Evolutionary conservation across 805 yeast species (phyloP), one percentile per base, ranked within the genome.

Genomic region (Candida wancherniae): DNA sequence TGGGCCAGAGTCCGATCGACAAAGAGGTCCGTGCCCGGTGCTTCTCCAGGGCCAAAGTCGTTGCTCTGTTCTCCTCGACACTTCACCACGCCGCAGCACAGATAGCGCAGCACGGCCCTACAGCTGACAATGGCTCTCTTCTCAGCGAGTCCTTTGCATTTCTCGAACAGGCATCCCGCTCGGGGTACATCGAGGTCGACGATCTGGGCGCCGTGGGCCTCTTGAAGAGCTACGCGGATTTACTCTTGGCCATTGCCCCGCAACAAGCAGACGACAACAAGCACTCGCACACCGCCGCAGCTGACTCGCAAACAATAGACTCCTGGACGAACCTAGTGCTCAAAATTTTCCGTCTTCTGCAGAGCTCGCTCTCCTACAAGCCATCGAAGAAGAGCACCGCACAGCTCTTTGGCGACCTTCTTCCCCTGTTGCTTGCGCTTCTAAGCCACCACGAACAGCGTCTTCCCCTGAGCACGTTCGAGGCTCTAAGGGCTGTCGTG

Each of bases 1-100:
- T 66, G 15, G 42, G 47, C 6, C 31, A 40, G 2, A 54, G 57
- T n/a, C 43, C 47, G 10, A 39, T 26, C 9, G 32, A 33, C 18
- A 34, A 31, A 18, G 38, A 48, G 28, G 32, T 55, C 25, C 69
- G 77, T 39, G 60, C 62, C 28, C 61, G 55, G 31, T 37, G 57
- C 1, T 59, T 74, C 36, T 65, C 67, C 29, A 62, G 58, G 24
- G 48, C 57, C 23, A 52, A 45, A 33, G 30, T 45, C 18, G 39
- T 55, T 8, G 49, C 39, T 14, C 24, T 49, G 4, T 26, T 46
- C 15, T 22, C 33, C 7, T 36, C 36, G 3, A 45, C 49, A 4
- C 28, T 47, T 12, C 41, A 33, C 22, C 25, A 31, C 13, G 33
- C 20, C 3, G 21, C 22, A 8, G 15, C 9, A 6, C 29, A 13